Evolutionary conservation across 768 basidiomycete genomes (phyloP).

Genomic region (Calocera cornea): DNA sequence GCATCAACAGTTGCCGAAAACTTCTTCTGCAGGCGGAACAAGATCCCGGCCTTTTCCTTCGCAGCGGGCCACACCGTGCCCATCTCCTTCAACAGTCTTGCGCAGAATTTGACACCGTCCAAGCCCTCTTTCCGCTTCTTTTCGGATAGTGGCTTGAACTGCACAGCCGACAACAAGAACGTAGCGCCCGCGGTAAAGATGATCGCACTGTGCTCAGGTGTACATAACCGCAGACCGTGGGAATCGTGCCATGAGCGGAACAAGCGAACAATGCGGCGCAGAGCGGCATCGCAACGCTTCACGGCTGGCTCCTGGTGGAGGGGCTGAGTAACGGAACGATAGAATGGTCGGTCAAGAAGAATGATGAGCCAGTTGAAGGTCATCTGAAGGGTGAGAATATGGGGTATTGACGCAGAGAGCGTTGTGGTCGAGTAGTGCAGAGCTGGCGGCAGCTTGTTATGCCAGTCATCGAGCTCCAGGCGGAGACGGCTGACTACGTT

Average conservation of each 20-base stretch:
- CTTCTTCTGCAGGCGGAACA: constrained; percentile 1
- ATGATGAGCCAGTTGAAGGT: constrained; percentile 1
- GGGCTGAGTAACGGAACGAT: neutral
- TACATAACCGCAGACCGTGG: neutral
- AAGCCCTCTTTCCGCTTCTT: constrained; percentile 4
- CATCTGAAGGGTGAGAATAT: constrained; percentile 1
- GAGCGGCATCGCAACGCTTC: neutral
- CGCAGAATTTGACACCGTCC: constrained; percentile 1
- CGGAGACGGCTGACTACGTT: neutral
- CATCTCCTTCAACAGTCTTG: constrained; percentile 1
- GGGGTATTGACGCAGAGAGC: neutral
- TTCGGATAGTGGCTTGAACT: neutral
- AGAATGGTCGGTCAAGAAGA: neutral
- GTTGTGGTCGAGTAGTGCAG: neutral
- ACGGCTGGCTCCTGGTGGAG: neutral
- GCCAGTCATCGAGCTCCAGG: neutral
- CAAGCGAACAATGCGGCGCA: neutral
- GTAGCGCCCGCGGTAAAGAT: neutral
- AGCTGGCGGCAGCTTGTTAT: neutral
- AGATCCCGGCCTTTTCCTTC: neutral
- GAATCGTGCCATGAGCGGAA: constrained; percentile 3
- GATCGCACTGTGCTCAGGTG: neutral
- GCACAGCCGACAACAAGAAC: neutral
- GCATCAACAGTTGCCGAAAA: neutral
- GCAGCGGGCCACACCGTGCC: constrained; percentile 3